Evolutionary conservation across 208 protist genomes (phyloP).

Genomic region (Crithidia mellificae): DNA sequence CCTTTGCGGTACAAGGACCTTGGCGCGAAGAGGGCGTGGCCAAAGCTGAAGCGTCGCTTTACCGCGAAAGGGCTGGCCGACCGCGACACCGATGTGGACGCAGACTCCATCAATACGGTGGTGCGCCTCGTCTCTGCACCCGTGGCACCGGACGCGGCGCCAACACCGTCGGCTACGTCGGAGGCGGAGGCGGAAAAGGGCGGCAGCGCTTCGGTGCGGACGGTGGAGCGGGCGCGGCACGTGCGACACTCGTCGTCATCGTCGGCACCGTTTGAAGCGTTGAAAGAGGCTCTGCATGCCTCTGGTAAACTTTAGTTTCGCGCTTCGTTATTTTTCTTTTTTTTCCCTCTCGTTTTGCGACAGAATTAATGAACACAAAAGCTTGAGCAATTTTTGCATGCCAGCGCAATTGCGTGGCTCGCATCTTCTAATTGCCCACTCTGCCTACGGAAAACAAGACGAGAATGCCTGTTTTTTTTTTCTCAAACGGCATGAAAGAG

Average conservation of each 20-base stretch:
- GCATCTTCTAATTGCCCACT: too few species aligned
- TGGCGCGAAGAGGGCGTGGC: conserved; percentile 69
- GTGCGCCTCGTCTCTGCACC: conserved; percentile 52
- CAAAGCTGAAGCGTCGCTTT: conserved; percentile 74
- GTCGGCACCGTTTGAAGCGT: conserved; percentile 55
- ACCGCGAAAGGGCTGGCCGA: conserved; percentile 59
- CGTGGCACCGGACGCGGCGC: not conserved
- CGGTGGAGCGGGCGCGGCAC: conserved; percentile 50
- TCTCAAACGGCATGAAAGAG: too few species aligned
- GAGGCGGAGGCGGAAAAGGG: not conserved
- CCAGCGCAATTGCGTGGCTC: too few species aligned
- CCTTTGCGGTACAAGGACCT: conserved; percentile 89
- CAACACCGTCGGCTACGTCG: not conserved
- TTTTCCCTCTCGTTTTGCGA: not conserved
- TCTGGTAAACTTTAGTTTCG: conserved; percentile 44
- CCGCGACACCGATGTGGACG: conserved; percentile 45
- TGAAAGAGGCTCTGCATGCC: conserved; percentile 62
- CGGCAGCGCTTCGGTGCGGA: conserved; percentile 14
- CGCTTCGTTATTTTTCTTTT: not conserved
- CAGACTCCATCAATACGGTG: conserved; percentile 79
- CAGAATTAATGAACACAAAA: too few species aligned
- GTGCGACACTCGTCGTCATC: conserved; percentile 53
- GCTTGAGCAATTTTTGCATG: too few species aligned
- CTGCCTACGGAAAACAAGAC: too few species aligned
- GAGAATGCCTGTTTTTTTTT: too few species aligned